phyloP scores from a whole-genome alignment of 2,329 filamentous ascomycete genomes.

The Clarireedia hainanense region DNA sequence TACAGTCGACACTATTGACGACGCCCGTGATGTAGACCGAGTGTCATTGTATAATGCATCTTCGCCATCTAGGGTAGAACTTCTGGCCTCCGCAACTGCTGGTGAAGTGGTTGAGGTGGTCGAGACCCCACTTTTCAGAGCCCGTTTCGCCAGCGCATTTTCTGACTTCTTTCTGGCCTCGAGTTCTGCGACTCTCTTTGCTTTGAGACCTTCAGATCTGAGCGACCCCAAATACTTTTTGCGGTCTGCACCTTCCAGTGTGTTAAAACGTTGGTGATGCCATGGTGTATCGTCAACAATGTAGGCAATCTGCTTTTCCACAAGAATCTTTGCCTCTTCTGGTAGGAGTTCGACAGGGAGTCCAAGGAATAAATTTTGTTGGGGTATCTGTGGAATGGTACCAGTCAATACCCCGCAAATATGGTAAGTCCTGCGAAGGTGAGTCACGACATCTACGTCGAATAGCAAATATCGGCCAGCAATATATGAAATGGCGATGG shows the following conservation, averaged over 20 bases:
- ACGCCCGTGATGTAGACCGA: conserved; percentile 31
- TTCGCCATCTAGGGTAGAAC: conserved; percentile 6
- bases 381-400: conserved; percentile 82
- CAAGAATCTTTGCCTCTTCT: conserved; percentile 77
- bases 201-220: conserved; percentile 35
- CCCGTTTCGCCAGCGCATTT: conserved; percentile 22
- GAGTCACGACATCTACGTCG: conserved; percentile 71
- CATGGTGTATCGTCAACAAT: conserved; percentile 70
- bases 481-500: conserved; percentile 73
- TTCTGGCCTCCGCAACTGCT: not conserved
- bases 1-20: conserved; percentile 14
- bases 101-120: conserved; percentile 4
- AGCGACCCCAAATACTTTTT: conserved; percentile 56
- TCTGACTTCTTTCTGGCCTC: conserved; percentile 20
- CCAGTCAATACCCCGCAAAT: conserved; percentile 83
- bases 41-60: conserved; percentile 23
- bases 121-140: conserved; percentile 17
- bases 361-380: conserved; percentile 90
- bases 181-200: conserved; percentile 33
- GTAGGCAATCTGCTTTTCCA: conserved; percentile 68
- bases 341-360: conserved; percentile 83
- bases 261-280: conserved; percentile 58
- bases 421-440: conserved; percentile 70
- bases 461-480: conserved; percentile 82
- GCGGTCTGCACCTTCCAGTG: conserved; percentile 49